phyloP scores from a whole-genome alignment of 2,329 filamentous ascomycete species.

The Lasiodiplodia sp. region DNA sequence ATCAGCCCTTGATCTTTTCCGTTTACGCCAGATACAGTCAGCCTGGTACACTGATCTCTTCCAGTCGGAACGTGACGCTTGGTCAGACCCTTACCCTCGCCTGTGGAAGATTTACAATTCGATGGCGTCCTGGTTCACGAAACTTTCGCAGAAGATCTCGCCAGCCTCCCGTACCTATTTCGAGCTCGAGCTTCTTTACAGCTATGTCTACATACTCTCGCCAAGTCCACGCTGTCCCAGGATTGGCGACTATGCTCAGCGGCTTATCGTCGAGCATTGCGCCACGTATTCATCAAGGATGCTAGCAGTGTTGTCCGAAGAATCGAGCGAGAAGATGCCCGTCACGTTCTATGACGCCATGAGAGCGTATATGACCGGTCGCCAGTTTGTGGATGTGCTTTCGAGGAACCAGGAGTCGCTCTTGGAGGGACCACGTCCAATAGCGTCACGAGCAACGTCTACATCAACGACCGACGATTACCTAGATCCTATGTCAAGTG shows the following conservation, averaged over 20 bases:
- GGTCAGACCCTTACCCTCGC: constrained; percentile 73
- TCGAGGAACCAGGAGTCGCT: constrained; percentile 60
- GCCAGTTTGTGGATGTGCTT: constrained; percentile 64
- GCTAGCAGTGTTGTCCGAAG: constrained; percentile 66
- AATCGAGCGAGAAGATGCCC: constrained; percentile 66
- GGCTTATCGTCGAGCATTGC: constrained; percentile 85
- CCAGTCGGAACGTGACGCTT: constrained; percentile 74
- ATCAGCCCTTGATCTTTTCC: constrained; percentile 79
- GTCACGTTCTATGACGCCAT: constrained; percentile 89
- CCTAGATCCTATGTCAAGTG: constrained; percentile 46
- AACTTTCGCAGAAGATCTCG: constrained; percentile 72
- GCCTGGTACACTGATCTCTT: constrained; percentile 89
- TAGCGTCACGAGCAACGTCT: constrained; percentile 38
- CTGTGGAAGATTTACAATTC: constrained; percentile 78
- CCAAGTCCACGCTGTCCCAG: constrained; percentile 77
- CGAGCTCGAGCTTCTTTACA: constrained; percentile 88
- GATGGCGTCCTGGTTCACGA: constrained; percentile 82
- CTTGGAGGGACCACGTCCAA: constrained; percentile 48
- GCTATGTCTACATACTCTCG: constrained; percentile 87
- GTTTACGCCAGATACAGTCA: constrained; percentile 84
- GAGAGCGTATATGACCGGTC: constrained; percentile 75
- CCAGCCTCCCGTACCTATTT: constrained; percentile 76
- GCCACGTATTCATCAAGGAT: constrained; percentile 82
- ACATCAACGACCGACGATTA: constrained; percentile 39
- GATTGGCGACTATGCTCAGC: constrained; percentile 77